phyloP scores from a whole-genome alignment of 2,329 filamentous ascomycete species.

The Microsporum ferrugineum region DNA sequence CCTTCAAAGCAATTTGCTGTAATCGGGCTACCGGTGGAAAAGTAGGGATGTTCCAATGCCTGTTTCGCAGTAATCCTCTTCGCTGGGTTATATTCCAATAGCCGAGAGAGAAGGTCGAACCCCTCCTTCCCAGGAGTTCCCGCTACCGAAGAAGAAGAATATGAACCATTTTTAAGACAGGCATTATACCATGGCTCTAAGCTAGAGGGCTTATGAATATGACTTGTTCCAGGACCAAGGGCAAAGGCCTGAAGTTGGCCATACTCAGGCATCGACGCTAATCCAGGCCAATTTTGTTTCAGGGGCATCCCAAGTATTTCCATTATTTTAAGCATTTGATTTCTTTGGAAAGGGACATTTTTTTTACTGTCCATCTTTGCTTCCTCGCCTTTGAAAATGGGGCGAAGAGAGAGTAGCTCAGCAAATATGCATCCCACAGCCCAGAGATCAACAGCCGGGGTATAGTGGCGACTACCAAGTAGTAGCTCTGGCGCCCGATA shows the following conservation, averaged over 20 bases:
- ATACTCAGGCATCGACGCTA: slow-evolving; percentile 80
- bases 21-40: slow-evolving; percentile 57
- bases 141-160: slow-evolving; percentile 34
- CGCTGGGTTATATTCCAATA: slow-evolving; percentile 87
- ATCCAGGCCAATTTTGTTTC: slow-evolving; percentile 76
- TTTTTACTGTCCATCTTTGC: slow-evolving; percentile 99
- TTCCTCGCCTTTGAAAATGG: slow-evolving; percentile 97
- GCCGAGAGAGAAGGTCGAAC: slow-evolving; percentile 64
- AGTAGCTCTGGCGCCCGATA: slow-evolving; percentile 92
- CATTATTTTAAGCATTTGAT: slow-evolving; percentile 98
- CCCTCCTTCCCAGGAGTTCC: slow-evolving; percentile 62
- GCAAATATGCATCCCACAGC: slow-evolving; percentile 97
- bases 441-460: slow-evolving; percentile 94
- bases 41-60: slow-evolving; percentile 85
- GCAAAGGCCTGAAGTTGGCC: slow-evolving; percentile 50
- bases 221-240: slow-evolving; percentile 34
- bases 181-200: slow-evolving; percentile 73
- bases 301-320: slow-evolving; percentile 88
- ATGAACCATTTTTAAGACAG: slow-evolving; percentile 51
- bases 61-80: slow-evolving; percentile 78
- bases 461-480: slow-evolving; percentile 89
- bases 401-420: slow-evolving; percentile 75
- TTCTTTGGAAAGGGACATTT: slow-evolving; percentile 89
- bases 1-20: slow-evolving; percentile 84
- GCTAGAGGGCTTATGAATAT: slow-evolving; percentile 42